phyloP scores from a whole-genome alignment of 768 basidiomycete species.

The Serendipita vermifera region DNA sequence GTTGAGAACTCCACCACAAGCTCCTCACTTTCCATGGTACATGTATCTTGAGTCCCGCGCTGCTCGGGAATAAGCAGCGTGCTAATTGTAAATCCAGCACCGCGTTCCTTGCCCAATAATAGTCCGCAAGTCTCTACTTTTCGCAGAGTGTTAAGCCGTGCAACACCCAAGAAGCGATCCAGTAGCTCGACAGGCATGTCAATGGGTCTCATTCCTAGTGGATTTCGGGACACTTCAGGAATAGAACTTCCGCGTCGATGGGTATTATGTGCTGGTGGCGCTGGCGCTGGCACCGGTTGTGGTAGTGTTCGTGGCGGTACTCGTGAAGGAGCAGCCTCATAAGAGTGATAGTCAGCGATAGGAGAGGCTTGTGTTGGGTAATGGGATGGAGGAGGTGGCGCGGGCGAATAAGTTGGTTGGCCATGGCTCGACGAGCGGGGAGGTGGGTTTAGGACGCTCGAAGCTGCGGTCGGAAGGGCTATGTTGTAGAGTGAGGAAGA shows the following conservation, averaged over 20 bases:
- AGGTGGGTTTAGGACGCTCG: slow-evolving; percentile 17
- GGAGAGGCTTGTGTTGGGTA: slow-evolving; percentile 20
- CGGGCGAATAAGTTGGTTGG: slow-evolving; percentile 19
- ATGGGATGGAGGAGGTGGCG: slow-evolving; percentile 23
- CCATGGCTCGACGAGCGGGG: slow-evolving; percentile 17
- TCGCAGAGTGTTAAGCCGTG: slow-evolving; percentile 59
- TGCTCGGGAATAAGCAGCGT: slow-evolving; percentile 82
- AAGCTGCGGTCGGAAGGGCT: background rate
- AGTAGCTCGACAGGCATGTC: slow-evolving; percentile 60
- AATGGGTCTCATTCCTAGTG: slow-evolving; percentile 45
- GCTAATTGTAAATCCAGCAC: slow-evolving; percentile 56
- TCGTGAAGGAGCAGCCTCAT: slow-evolving; percentile 6
- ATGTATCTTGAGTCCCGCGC: slow-evolving; percentile 80
- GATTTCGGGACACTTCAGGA: background rate
- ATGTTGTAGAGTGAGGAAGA: background rate
- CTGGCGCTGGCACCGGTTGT: too few relatives aligned
- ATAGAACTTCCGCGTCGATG: slow-evolving; percentile 13
- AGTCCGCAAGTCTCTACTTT: slow-evolving; percentile 83
- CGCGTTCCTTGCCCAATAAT: slow-evolving; percentile 50
- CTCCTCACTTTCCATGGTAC: slow-evolving; percentile 84
- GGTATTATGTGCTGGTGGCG: slow-evolving; percentile 4
- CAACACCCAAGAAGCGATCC: slow-evolving; percentile 63
- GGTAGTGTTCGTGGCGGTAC: background rate
- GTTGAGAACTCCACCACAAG: slow-evolving; percentile 76
- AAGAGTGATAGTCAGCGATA: slow-evolving; percentile 10